Base-by-base conservation (phyloP, 768 basidiomycete genomes). In the Lanmaoa pseudosensibilis region DNA sequence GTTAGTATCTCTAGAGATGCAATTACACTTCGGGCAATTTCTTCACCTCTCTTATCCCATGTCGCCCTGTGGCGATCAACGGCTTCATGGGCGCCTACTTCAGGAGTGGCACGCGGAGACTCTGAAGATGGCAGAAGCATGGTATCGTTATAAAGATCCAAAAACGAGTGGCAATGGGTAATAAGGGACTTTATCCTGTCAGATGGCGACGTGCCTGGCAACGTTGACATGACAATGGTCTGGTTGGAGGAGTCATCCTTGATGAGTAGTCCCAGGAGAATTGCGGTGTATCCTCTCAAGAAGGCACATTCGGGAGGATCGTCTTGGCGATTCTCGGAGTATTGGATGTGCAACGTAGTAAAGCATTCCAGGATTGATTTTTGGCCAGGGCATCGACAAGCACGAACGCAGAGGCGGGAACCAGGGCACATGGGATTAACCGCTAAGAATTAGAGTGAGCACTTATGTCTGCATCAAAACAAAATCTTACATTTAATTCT, bases 231-330 rank as follows among this genome's bases (percentile, higher is more conserved):
- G 46, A 79, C 62, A 6, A 70, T 53, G 15, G 52, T 19, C 56
- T 72, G 73, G 52, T 75, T 78, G n/a, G 55, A 46, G 9, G 67
- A 41, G 25, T 69, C 67, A 38, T 71, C 64, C 38, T 70, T 69
- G 50, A 77, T 73, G 37, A 83, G 71, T 6, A 84, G 65, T 10
- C 80, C 90, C 46, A 94, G 80, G 5, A 94, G 79, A 8, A 93
- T 82, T 0, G 91, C 83, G 5, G 90, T 80, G 65, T 92, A 90
- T 1, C 88, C 87, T 16, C 81, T 81, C 8, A 93, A 77, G 60
- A 89, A 85, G 13, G 77, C 75, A 36, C 73, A 68, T 59, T 83
- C 80, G 5, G 75, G 66, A 16, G 45, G 53, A 55, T 61, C 60
- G 16, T 59, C 62, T 56, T 58, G 48, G 46, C 40, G 34, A 39